Evolutionary conservation across 257 asterid genomes (phyloP).

Genomic region (Voacanga thouarsii): DNA sequence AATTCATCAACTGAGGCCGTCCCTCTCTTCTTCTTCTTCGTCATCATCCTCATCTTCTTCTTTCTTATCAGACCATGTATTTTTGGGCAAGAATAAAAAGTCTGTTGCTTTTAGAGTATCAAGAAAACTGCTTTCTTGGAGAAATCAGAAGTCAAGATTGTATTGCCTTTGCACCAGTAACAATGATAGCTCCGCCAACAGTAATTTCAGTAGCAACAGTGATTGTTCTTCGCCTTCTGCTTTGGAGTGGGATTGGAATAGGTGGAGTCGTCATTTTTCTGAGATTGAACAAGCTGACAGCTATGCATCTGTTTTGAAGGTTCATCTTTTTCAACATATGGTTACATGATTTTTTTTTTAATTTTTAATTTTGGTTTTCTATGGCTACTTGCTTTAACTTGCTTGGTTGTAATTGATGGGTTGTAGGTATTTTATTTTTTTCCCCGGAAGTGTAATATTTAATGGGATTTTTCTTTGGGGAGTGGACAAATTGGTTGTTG

Average conservation of each 20-base stretch:
- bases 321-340: conserved; percentile 12
- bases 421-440: not conserved
- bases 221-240: conserved; percentile 33
- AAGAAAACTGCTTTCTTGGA: conserved; percentile 22
- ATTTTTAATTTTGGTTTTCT: not conserved
- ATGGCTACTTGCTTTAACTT: not conserved
- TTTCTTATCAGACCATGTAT: conserved; percentile 22
- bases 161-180: conserved; percentile 46
- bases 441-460: not conserved
- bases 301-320: conserved; percentile 79
- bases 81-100: conserved; percentile 28
- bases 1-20: conserved; percentile 44
- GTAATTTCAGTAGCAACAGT: conserved; percentile 21
- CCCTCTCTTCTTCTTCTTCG: conserved; percentile 28
- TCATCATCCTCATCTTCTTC: conserved; percentile 19
- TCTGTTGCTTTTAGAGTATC: conserved; percentile 27
- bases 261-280: conserved; percentile 80
- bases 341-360: conserved; percentile 3
- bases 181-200: conserved; percentile 18
- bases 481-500: not conserved
- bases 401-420: not conserved
- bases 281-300: conserved; percentile 90
- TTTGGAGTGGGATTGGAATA: conserved; percentile 85
- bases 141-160: conserved; percentile 36
- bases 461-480: not conserved